phyloP scores from a whole-genome alignment of 257 asterid genomes.

The Perilla frutescens region DNA sequence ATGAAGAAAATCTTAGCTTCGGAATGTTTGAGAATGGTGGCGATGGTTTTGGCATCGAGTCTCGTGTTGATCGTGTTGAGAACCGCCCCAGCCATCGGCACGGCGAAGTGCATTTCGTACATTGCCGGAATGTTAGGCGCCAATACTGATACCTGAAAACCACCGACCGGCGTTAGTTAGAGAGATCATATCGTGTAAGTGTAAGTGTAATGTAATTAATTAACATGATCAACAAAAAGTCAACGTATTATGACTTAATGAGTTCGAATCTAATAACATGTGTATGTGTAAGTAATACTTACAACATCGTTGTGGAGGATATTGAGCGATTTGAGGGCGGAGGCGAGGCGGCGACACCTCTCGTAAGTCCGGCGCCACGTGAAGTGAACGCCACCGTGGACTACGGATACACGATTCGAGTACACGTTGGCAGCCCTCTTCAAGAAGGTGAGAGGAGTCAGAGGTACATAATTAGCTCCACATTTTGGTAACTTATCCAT shows the following conservation, averaged over 20 bases:
- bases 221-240: too few species aligned
- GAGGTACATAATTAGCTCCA: constrained; percentile 73
- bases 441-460: constrained; percentile 75
- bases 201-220: too few species aligned
- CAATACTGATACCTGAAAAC: constrained; percentile 73
- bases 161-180: neutral
- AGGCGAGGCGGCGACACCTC: constrained; percentile 80
- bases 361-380: constrained; percentile 75
- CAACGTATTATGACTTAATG: too few species aligned
- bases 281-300: constrained; percentile 30
- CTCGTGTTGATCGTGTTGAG: constrained; percentile 81
- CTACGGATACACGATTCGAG: constrained; percentile 59
- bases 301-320: constrained; percentile 66
- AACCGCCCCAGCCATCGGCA: constrained; percentile 97
- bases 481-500: constrained; percentile 71
- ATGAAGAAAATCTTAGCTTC: constrained; percentile 74
- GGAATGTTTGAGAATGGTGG: constrained; percentile 70
- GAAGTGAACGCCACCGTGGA: constrained; percentile 56
- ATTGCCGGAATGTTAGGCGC: constrained; percentile 89
- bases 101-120: constrained; percentile 92
- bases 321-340: constrained; percentile 61
- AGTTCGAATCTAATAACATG: neutral
- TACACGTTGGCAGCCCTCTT: constrained; percentile 68
- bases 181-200: too few species aligned
- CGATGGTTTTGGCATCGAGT: constrained; percentile 63